These are phyloP conservation scores for Naematelia encephala DNA, from an alignment of 768 basidiomycete species.

Conservation along the genomic window DNA sequence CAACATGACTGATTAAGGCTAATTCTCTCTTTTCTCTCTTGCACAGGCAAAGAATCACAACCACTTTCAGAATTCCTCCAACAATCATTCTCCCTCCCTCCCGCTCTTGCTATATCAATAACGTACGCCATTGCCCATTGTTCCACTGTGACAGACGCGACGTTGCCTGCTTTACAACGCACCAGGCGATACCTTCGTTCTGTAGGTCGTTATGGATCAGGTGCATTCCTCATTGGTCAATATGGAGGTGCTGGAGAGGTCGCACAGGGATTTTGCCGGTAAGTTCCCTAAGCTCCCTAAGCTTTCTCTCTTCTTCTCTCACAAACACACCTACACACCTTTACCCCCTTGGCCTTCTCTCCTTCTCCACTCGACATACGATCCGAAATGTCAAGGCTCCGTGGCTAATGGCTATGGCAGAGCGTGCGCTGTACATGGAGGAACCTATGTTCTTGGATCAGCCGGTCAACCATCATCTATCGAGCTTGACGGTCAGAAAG, in stretches of 20 bases:
- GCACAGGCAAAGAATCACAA: constrained; percentile 58
- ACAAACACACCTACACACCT: neutral
- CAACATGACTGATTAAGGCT: too few species aligned
- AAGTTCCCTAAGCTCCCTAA: neutral
- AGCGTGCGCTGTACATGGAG: constrained; percentile 69
- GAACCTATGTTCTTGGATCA: constrained; percentile 54
- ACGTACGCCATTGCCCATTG: constrained; percentile 76
- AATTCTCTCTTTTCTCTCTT: too few species aligned
- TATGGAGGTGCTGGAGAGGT: constrained; percentile 92
- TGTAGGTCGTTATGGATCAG: constrained; percentile 78
- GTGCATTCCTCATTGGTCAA: constrained; percentile 87
- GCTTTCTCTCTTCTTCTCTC: neutral
- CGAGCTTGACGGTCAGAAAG: neutral
- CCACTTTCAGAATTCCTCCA: constrained; percentile 66
- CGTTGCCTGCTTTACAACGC: constrained; percentile 65
- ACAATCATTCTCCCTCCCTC: constrained; percentile 62
- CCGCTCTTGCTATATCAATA: constrained; percentile 62
- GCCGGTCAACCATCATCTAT: constrained; percentile 27
- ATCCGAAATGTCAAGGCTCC: constrained; percentile 43
- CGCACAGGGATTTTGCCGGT: constrained; percentile 72
- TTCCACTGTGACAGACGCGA: constrained; percentile 59
- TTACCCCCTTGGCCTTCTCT: neutral
- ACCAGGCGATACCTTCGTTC: constrained; percentile 72
- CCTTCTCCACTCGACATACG: neutral
- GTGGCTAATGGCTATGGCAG: constrained; percentile 51